Evolutionary conservation across 2,329 filamentous ascomycete genomes (phyloP).

Genomic region (Arthrobotrys sphaeroides): DNA sequence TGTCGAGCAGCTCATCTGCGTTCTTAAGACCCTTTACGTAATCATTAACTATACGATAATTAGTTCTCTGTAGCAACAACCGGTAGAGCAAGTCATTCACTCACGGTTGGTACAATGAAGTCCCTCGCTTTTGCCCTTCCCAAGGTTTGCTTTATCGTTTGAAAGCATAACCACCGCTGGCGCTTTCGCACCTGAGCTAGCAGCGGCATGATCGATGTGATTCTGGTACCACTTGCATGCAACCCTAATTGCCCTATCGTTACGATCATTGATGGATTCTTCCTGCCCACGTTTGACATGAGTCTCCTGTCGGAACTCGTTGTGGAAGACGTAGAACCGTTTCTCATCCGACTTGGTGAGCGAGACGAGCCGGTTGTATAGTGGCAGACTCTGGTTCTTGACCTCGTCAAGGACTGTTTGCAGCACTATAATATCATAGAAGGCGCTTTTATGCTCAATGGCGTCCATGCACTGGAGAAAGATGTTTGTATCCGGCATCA

Average conservation of each 20-base stretch:
- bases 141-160: slow-evolving; percentile 87
- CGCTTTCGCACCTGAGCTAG: slow-evolving; percentile 66
- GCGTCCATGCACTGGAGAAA: slow-evolving; percentile 95
- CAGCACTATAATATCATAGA: slow-evolving; percentile 95
- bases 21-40: slow-evolving; percentile 88
- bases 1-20: slow-evolving; percentile 84
- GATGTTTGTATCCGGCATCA: slow-evolving; percentile 95
- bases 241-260: slow-evolving; percentile 87
- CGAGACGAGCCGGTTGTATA: slow-evolving; percentile 91
- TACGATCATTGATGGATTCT: slow-evolving; percentile 94
- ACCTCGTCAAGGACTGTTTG: slow-evolving; percentile 97
- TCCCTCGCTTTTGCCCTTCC: slow-evolving; percentile 79
- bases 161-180: slow-evolving; percentile 92
- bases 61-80: slow-evolving; percentile 49
- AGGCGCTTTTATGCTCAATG: slow-evolving; percentile 89
- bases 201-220: slow-evolving; percentile 73
- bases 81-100: neutral
- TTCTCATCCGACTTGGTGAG: slow-evolving; percentile 96
- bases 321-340: slow-evolving; percentile 98
- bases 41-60: slow-evolving; percentile 69
- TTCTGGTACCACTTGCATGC: slow-evolving; percentile 90
- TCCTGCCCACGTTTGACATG: slow-evolving; percentile 77
- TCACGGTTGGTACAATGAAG: slow-evolving; percentile 62
- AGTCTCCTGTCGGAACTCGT: slow-evolving; percentile 94
- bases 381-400: slow-evolving; percentile 87